Evolutionary conservation across 768 basidiomycete species (phyloP), one percentile per base, ranked within the genome.

Genomic region (Pleurotus pulmonarius): DNA sequence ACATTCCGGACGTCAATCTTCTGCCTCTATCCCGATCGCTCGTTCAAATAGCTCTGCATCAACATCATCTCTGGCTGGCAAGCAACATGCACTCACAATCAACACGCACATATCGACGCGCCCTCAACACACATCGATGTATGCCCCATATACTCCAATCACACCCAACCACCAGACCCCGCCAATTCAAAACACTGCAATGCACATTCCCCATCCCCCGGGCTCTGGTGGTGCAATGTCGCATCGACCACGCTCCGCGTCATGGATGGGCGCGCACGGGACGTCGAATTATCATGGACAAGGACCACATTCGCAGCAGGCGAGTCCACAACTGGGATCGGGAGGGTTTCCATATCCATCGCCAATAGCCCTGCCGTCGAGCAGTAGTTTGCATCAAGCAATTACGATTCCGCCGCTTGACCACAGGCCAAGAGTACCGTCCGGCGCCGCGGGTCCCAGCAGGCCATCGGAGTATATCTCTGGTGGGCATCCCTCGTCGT

Each of bases 331-430:
- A 47, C n/a, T n/a, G 34, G 16, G 9, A 8, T 22, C 26, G 4
- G 15, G 48, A 15, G 13, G 48, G 25, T 13, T 16, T 37, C 38
- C 48, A 26, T 49, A 37, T 26, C 46, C 16, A n/a, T 26, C 22
- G 22, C 22, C 46, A 13, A 11, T n/a, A 4, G 15, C 48, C 3
- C 16, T 8, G 25, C 26, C 24, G 22, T 34, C n/a, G n/a, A 49
- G 48, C 26, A 49, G 34, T 34, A 49, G 51, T 25, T 24, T 53
- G 51, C 51, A 41, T 37, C 39, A 53, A n/a, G 51, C 51, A 16
- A 41, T 53, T 11, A 34, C 11, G 3, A 34, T 34, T 34, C 29
- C 29, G 29, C 29, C 29, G 29, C 11, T 11, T 34, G 29, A 34
- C 11, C 29, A 34, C 4, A 34, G 11, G 29, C 29, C 29, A 11